Percentiles rank a stretch among this genome's conserved stretches.
These are phyloP conservation scores for Penicillium maclennaniae DNA, from an alignment of 495 filamentous ascomycete genomes.

Conservation along the genomic window DNA sequence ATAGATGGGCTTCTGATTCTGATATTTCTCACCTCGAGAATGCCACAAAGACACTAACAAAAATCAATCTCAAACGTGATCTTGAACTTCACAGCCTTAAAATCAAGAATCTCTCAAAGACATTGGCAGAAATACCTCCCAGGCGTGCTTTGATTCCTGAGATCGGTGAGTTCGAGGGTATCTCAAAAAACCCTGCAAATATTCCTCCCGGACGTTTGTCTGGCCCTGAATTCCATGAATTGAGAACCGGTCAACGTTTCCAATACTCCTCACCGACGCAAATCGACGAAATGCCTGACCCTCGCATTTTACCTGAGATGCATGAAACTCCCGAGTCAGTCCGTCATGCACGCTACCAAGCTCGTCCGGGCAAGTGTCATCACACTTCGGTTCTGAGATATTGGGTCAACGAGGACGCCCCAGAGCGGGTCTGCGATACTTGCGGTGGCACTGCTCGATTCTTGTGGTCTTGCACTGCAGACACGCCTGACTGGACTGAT, in stretches of 20 bases:
- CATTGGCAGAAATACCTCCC: too few species aligned
- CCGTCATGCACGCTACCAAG: neutral
- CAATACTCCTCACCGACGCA: neutral
- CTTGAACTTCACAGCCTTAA: too few species aligned
- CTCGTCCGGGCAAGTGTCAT: neutral
- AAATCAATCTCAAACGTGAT: too few species aligned
- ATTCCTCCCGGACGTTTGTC: neutral
- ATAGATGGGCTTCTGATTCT: too few species aligned
- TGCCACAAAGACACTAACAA: too few species aligned
- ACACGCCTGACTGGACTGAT: conserved; percentile 27
- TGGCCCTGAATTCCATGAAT: neutral
- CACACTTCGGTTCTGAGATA: conserved; percentile 6
- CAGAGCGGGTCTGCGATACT: conserved; percentile 3
- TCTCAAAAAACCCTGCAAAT: too few species aligned
- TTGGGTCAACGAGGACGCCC: neutral
- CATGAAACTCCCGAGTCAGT: neutral
- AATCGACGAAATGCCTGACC: neutral
- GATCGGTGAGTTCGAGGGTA: too few species aligned
- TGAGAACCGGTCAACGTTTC: neutral
- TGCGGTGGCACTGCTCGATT: conserved; percentile 46
- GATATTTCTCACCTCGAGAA: too few species aligned
- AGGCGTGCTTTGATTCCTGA: too few species aligned
- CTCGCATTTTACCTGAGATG: neutral
- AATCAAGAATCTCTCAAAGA: too few species aligned
- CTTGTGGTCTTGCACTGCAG: conserved; percentile 64